Conservation (phyloP, 139 green algal species). For the Chloropicon primus region DNA sequence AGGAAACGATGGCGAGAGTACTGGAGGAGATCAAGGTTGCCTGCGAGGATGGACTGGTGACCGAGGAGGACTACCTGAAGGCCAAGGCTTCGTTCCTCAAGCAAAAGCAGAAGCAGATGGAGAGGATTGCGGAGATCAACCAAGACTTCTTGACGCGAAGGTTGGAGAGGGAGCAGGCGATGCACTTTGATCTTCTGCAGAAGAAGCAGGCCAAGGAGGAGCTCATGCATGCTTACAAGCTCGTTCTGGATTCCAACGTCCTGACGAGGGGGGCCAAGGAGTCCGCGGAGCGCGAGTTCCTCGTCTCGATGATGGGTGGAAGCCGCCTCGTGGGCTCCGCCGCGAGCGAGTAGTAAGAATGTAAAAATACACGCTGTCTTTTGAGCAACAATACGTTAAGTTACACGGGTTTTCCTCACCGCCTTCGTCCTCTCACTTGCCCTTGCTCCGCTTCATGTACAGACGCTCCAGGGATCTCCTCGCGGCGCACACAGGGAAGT, state of each 20-base stretch:
- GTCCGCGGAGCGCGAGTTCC: neutral
- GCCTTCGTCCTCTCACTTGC: no score
- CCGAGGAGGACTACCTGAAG: neutral
- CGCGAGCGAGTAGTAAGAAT: no score
- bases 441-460: conserved; percentile 40
- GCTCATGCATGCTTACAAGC: neutral
- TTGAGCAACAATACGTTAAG: no score
- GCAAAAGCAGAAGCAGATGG: neutral
- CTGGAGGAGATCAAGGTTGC: neutral
- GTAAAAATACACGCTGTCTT: no score
- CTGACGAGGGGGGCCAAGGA: neutral
- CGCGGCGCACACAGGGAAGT: conserved; percentile 83
- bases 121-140: neutral
- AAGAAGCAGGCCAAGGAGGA: no score
- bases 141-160: neutral
- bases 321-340: neutral
- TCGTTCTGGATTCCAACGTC: neutral
- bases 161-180: neutral
- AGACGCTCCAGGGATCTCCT: conserved; percentile 66
- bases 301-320: neutral
- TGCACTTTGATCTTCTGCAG: neutral
- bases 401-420: no score
- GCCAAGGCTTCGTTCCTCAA: neutral
- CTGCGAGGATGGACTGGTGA: neutral
- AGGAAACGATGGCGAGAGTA: neutral